Base-by-base conservation (phyloP, 768 basidiomycete species). In the Amanita phalloides region DNA sequence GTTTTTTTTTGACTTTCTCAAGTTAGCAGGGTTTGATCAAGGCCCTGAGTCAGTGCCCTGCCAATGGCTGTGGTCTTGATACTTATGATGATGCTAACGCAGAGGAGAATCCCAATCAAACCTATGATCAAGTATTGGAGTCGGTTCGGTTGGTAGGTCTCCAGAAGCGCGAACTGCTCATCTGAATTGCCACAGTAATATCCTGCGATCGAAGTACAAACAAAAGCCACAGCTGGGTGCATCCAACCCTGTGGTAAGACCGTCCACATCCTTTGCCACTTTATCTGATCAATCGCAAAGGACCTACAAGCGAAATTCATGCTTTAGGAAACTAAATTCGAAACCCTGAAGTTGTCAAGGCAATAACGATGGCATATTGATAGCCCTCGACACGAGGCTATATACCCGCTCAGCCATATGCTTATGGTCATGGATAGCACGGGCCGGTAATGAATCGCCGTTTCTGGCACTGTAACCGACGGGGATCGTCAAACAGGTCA, bases 111-210 rank as follows among this genome's bases (percentile, higher is more conserved):
- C 82, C 81, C 0, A 60, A 68, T 26, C 86, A 85, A 62, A 76
- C 79, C 6, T 88, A 89, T 55, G 73, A 79, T 54, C 77, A 82
- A 48, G 62, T 90, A 10, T 65, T 90, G 33, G 64, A 60, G 32
- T 75, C 75, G 30, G 54, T 87, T 33, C 75, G 85, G 77, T 81
- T 48, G 48, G 68, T 53, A 11, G 23, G 36, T 44, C 28, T n/a
- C 23, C 28, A 35, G 45, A 6, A 28, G 10, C 36, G 21, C 28
- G 9, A 45, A 13, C 10, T 3, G 21, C 9, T 32, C 36, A 23
- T 11, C 26, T 20, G 23, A 49, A 14, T 17, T 17, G 14, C 4
- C 14, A 17, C 53, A 82, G 81, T 38, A 64, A 66, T 20, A 78
- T 86, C 53, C 62, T 87, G 23, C 67, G 73, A 46, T 75, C 77